Base-by-base conservation (phyloP, 2,329 filamentous ascomycete species). In the Fusarium sp. region DNA sequence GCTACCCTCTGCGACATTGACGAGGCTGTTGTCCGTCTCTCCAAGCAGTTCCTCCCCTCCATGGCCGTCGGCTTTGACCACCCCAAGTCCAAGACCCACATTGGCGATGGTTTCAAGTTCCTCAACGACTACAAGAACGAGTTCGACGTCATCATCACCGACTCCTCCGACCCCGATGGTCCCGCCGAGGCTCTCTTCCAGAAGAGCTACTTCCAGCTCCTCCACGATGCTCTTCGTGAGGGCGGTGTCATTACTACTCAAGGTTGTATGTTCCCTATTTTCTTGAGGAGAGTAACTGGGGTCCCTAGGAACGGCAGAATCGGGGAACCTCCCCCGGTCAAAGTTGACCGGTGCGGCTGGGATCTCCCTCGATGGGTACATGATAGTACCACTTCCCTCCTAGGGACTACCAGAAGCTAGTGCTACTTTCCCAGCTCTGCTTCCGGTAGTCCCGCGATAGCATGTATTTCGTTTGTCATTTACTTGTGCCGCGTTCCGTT, bases 131-230 rank as follows among this genome's bases (percentile, higher is more conserved):
- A 94, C 88, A 95, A 97, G 90, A 94, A 97, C 86, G 88, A 92
- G 79, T 99, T 99, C 80, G 96, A 99, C 80, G 94, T 99, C 78
- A 99, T 99, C 86, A 98, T 99, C 86, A 99, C 96, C 77, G 96
- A 99, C 85, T 97, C 94, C 73, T 97, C 94, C 67, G 96, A 99
- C 81, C 96, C 96, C 57, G 96, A 98, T 81, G 96, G 96, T 70
- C 96, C 96, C 33, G 96, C 96, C 74, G 94, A 98, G 89, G 91
- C 89, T 77, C 89, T 99, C 72, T 99, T 99, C 92, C 89, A 98
- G 89, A 98, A 98, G 88, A 92, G 94, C 67, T 99, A 99, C 89
- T 99, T 98, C 83, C 88, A 98, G 88, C 91, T 99, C 74, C 89
- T 99, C 68, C 87, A 92, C 81, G 92, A 91, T 78, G 96, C 96